phyloP scores from a whole-genome alignment of 495 filamentous ascomycete genomes.

The Podospora fimiseda region DNA sequence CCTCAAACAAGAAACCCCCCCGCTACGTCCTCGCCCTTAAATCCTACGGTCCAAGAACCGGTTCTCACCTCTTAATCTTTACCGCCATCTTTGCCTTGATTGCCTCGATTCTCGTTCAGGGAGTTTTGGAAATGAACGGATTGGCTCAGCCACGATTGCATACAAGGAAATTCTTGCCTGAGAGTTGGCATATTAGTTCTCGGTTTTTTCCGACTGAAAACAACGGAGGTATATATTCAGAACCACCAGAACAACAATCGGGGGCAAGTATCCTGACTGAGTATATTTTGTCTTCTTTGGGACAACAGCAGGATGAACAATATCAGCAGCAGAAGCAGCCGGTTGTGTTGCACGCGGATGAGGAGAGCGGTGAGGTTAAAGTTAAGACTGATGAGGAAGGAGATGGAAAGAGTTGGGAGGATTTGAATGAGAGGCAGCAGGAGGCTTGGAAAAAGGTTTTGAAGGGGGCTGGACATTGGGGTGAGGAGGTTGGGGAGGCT shows the following conservation, averaged over 20 bases:
- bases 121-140: constrained; percentile 61
- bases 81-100: constrained; percentile 49
- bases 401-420: constrained; percentile 56
- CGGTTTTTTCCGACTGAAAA: too few species aligned
- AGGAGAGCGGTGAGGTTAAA: constrained; percentile 26
- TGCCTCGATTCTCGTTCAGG: constrained; percentile 56
- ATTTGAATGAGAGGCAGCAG: constrained; percentile 53
- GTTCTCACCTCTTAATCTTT: constrained; percentile 40
- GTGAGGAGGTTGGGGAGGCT: constrained; percentile 61
- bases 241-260: too few species aligned
- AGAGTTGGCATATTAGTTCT: constrained; percentile 15
- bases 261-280: too few species aligned
- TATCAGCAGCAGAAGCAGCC: neutral
- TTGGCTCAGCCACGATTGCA: constrained; percentile 52
- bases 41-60: constrained; percentile 43
- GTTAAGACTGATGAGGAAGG: constrained; percentile 39
- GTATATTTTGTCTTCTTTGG: too few species aligned
- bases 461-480: constrained; percentile 65
- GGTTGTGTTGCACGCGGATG: constrained; percentile 17
- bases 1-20: constrained; percentile 38
- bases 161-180: constrained; percentile 20
- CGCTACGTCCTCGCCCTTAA: constrained; percentile 67
- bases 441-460: constrained; percentile 63
- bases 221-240: too few species aligned
- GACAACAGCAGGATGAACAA: neutral